Evolutionary conservation across 2,329 filamentous ascomycete species (phyloP), one percentile per base, ranked within the genome.

Genomic region (Fusarium mexicanum): DNA sequence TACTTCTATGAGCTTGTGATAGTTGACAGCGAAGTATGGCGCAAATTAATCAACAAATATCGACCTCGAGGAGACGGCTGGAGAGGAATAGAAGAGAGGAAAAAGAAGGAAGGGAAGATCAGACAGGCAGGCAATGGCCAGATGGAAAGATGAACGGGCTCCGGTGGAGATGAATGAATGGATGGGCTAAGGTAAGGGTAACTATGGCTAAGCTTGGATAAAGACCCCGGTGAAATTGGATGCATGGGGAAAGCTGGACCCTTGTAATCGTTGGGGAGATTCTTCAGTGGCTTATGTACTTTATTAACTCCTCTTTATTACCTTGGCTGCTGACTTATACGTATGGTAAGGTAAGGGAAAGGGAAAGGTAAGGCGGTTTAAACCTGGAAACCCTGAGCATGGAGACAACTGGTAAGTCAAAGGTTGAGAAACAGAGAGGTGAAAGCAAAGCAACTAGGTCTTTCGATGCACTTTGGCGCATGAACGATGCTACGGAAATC

Each of bases 181-280:
- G 73, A 61, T 59, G 55, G 38, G 41, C 31, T 59, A 55, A 48
- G n/a, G 40, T 35, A 35, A 47, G 31, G 38, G 31, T 59, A 35
- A 26, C 41, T 59, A 44, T 57, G 53, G n/a, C 55, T 59, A 48
- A 44, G 55, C 26, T 63, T 74, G 64, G 65, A 76, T 67, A 75
- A 75, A 60, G 72, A 64, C 71, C 67, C 69, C 55, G 40, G 64
- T 61, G 73, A 76, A 76, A 76, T 76, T 73, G 74, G 54, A 46
- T 40, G 54, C 66, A 59, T 64, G 65, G 76, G 74, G 66, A 72
- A 72, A 75, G 74, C 66, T 76, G 69, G 66, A 74, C 71, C 75
- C 74, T 76, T 70, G 68, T 71, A 70, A 72, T 71, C 68, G 73
- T 77, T 77, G 75, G 75, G 75, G 75, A 76, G 72, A 40, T 67